Conservation (phyloP, 2,329 filamentous ascomycete genomes). For the Botrytis cinerea region DNA sequence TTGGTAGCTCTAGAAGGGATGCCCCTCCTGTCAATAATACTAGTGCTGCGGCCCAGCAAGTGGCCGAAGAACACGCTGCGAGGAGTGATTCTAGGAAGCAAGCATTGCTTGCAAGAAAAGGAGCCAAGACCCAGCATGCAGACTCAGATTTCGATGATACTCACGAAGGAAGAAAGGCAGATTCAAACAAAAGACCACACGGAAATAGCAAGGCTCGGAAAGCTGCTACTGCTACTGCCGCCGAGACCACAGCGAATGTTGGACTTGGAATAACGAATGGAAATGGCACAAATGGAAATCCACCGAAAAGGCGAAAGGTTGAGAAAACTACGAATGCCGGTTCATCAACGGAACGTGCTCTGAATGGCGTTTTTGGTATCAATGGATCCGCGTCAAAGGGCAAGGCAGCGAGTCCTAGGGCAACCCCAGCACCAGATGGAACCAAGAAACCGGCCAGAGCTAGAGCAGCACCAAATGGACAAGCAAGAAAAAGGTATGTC, state of each 20-base stretch:
- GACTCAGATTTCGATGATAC: conserved; percentile 81
- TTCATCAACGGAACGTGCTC: conserved; percentile 65
- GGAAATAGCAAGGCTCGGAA: conserved; percentile 64
- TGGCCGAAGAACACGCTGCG: conserved; percentile 81
- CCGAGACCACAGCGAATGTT: conserved; percentile 51
- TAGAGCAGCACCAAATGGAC: conserved; percentile 63
- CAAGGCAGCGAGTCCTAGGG: conserved; percentile 65
- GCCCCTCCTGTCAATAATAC: conserved; percentile 71
- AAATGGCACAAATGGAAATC: conserved; percentile 51
- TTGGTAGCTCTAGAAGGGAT: conserved; percentile 76
- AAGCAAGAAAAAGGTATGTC: conserved; percentile 76
- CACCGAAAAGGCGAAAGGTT: conserved; percentile 76
- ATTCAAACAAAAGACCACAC: conserved; percentile 59
- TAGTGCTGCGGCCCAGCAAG: conserved; percentile 68
- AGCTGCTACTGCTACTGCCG: conserved; percentile 50
- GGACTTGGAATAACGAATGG: conserved; percentile 68
- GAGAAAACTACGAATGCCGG: conserved; percentile 62
- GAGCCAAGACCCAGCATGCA: conserved; percentile 54
- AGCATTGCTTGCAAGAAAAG: conserved; percentile 71
- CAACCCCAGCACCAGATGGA: conserved; percentile 65
- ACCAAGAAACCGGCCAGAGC: conserved; percentile 73
- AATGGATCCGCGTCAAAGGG: conserved; percentile 54
- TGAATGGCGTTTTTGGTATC: conserved; percentile 58
- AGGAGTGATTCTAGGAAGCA: conserved; percentile 85
- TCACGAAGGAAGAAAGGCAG: conserved; percentile 46